Percentiles rank a stretch among this genome's conserved stretches.
Conservation (phyloP, 139 green algal genomes). For the Chlamydomonas incerta region DNA sequence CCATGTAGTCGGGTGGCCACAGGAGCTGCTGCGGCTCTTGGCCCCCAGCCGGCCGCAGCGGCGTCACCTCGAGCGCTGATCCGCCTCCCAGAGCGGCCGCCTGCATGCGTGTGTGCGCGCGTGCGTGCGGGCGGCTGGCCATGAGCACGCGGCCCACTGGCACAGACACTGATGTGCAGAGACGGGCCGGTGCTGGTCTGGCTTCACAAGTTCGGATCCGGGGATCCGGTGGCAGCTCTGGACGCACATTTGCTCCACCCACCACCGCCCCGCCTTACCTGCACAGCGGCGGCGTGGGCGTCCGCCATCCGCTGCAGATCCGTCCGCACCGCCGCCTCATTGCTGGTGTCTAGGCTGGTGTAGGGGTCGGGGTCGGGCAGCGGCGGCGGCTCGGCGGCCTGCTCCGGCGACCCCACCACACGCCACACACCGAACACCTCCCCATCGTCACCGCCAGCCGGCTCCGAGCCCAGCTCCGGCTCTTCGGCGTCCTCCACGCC, state of each 20-base stretch:
- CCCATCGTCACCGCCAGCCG: not conserved
- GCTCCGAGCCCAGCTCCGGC: too few species aligned
- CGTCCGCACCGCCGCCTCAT: not conserved
- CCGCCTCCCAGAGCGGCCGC: not conserved
- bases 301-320: conserved; percentile 6
- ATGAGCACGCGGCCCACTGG: too few species aligned
- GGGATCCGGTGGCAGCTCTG: too few species aligned
- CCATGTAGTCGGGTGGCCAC: conserved; percentile 46
- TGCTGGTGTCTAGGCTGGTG: conserved; percentile 16
- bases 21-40: not conserved
- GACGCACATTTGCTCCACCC: too few species aligned
- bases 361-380: conserved; percentile 5
- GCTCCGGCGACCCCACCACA: not conserved
- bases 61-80: conserved; percentile 7
- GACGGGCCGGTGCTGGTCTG: too few species aligned
- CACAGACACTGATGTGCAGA: too few species aligned
- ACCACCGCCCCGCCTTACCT: not conserved
- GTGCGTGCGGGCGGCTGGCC: too few species aligned
- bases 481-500: not conserved
- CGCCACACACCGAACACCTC: conserved; percentile 44
- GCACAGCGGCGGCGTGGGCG: not conserved
- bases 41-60: not conserved
- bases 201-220: too few species aligned
- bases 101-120: not conserved
- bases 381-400: not conserved